A percentile compares a stretch with the other conserved stretches of the same genome.
phyloP scores from a whole-genome alignment of 345 rosid genomes.

The Arabidopsis suecica region DNA sequence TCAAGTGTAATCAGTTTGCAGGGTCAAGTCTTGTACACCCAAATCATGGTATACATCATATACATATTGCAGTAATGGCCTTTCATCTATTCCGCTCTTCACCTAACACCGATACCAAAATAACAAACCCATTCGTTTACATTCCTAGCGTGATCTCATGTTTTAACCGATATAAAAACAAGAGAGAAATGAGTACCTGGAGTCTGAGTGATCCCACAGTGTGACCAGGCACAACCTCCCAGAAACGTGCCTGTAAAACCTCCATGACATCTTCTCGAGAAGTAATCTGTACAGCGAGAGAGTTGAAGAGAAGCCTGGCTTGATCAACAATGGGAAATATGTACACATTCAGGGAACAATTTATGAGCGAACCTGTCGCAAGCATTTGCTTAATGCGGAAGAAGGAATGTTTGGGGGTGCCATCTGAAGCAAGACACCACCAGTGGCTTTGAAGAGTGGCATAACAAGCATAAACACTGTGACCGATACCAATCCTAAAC shows the following conservation, averaged over 20 bases:
- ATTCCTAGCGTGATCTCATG: not conserved
- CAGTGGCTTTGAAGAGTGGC: constrained; percentile 86
- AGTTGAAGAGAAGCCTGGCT: not conserved
- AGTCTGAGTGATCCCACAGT: constrained; percentile 80
- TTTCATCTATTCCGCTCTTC: constrained; percentile 70
- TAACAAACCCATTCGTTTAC: not conserved
- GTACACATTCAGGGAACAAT: constrained; percentile 6
- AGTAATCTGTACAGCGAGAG: constrained; percentile 53
- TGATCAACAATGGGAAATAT: constrained; percentile 14
- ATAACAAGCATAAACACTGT: constrained; percentile 84
- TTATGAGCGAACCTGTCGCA: constrained; percentile 70
- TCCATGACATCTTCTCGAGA: constrained; percentile 77
- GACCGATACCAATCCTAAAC: constrained; percentile 86
- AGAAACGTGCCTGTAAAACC: constrained; percentile 82
- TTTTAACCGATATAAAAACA: constrained; percentile 2
- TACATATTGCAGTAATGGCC: constrained; percentile 56
- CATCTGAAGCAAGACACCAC: constrained; percentile 89
- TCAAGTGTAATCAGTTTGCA: constrained; percentile 64
- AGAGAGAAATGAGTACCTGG: constrained; percentile 52
- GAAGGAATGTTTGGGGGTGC: constrained; percentile 87
- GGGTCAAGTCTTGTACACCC: constrained; percentile 85
- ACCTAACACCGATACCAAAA: constrained; percentile 51
- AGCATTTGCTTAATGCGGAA: constrained; percentile 88
- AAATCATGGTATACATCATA: constrained; percentile 81
- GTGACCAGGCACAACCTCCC: constrained; percentile 97